Conservation (phyloP, 202 grass and related monocot genomes). For the Eragrostis tef region DNA sequence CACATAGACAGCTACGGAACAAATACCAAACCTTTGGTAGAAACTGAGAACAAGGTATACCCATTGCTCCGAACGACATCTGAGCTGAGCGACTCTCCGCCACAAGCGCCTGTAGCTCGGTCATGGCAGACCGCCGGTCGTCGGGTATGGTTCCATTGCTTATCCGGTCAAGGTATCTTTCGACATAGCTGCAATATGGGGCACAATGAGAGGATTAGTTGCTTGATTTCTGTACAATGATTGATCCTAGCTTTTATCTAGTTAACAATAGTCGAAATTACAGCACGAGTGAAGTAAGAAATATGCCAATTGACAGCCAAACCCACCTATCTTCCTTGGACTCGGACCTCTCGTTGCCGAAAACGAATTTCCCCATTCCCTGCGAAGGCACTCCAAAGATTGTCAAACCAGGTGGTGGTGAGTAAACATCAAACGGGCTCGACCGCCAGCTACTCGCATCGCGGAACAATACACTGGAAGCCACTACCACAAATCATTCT, state of each 20-base stretch:
- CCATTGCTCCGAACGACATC: conserved; percentile 93
- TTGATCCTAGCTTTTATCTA: neutral
- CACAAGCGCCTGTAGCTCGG: conserved; percentile 81
- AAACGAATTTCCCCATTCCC: conserved; percentile 95
- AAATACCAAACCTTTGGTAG: neutral
- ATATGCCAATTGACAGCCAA: too few species aligned
- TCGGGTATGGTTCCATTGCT: conserved; percentile 82
- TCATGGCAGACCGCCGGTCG: conserved; percentile 87
- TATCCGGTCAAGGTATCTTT: conserved; percentile 88
- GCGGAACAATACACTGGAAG: neutral
- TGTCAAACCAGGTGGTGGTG: neutral
- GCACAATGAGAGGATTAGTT: conserved; percentile 10
- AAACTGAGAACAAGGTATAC: conserved; percentile 44
- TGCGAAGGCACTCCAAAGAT: conserved; percentile 27
- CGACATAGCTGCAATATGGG: conserved; percentile 60
- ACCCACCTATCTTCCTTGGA: conserved; percentile 90
- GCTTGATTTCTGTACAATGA: neutral
- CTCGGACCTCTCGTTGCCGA: conserved; percentile 76
- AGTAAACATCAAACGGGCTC: conserved; percentile 19
- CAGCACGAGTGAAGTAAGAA: neutral
- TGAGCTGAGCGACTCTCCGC: conserved; percentile 90
- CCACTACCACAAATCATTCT: neutral
- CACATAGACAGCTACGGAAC: neutral
- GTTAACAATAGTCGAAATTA: neutral
- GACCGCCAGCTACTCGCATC: neutral